These are phyloP conservation scores for Cornus florida DNA, from an alignment of 148 eudicot genomes.

Conservation along the genomic window DNA sequence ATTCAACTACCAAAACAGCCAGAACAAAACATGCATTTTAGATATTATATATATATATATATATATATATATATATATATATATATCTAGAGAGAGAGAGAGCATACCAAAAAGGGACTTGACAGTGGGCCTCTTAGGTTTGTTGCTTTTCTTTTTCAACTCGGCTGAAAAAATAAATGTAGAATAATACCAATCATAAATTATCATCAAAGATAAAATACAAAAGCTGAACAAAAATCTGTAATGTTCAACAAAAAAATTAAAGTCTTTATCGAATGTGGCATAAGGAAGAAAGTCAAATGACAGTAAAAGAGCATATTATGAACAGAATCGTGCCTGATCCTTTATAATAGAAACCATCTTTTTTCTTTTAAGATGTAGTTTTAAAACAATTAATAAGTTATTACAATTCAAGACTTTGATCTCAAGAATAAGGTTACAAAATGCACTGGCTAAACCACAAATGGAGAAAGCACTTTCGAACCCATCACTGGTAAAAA, in stretches of 20 bases:
- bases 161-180: constrained; percentile 57
- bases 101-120: constrained; percentile 87
- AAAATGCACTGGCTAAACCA: background rate
- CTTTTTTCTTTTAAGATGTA: background rate
- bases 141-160: constrained; percentile 85
- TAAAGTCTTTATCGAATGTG: background rate
- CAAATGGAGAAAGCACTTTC: background rate
- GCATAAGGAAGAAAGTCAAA: no score
- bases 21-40: background rate
- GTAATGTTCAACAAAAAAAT: background rate
- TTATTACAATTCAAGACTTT: no score
- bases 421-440: background rate
- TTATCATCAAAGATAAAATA: background rate
- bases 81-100: constrained; percentile 9
- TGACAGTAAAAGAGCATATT: no score
- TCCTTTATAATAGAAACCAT: no score
- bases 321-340: no score
- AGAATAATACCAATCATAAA: constrained; percentile 6
- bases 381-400: background rate
- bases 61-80: no score
- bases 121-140: constrained; percentile 91
- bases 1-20: background rate
- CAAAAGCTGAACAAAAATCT: background rate
- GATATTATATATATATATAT: no score
- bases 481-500: no score